Evolutionary conservation across 2,329 filamentous ascomycete species (phyloP), one percentile per base, ranked within the genome.

Genomic region (Botryosphaeria dothidea): DNA sequence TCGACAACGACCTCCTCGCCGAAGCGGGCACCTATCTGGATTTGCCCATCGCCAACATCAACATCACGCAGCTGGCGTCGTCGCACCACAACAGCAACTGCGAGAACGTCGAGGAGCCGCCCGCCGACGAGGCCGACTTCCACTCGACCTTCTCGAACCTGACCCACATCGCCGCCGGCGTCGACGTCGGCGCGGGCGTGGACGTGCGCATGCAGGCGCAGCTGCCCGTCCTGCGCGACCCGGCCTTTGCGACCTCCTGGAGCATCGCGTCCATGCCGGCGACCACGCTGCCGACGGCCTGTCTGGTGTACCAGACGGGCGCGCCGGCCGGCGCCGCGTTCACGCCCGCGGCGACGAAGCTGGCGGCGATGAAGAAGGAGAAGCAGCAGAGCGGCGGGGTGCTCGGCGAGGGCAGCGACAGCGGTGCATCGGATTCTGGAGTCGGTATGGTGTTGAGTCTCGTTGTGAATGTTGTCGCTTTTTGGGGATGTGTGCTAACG

Each of bases 1-100:
- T 72, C 49, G 67, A 71, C 46, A 66, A 70, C 43, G n/a, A 58
- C 29, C 65, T 74, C 6, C 71, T 69, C 15, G 72, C 71, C 27
- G 68, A 72, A 34, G 71, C 75, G 13, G 69, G 68, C 9, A 66
- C 75, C 9, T 71, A 71, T 48, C 67, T 78, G 66, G 70, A 76
- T 41, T 68, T 77, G 17, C 75, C 75, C 29, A 45, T 60, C 41
- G 56, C 56, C 8, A 46, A 6, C 13, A 41, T 46, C 56, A 60
- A 60, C 56, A 46, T 60, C 56, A 46, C 56, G 23, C 56, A 60
- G 56, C 56, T 60, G 2, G 41, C 56, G 13, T 60, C 56, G 27
- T 13, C 25, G 4, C 17, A 34, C 0, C 36, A 45, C 38, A 17
- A 60, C 56, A 23, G 15, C 17, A 46, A 46, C 25, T 60, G 56